Evolutionary conservation across 768 basidiomycete genomes (phyloP).

Genomic region (Mrakia blollopis): DNA sequence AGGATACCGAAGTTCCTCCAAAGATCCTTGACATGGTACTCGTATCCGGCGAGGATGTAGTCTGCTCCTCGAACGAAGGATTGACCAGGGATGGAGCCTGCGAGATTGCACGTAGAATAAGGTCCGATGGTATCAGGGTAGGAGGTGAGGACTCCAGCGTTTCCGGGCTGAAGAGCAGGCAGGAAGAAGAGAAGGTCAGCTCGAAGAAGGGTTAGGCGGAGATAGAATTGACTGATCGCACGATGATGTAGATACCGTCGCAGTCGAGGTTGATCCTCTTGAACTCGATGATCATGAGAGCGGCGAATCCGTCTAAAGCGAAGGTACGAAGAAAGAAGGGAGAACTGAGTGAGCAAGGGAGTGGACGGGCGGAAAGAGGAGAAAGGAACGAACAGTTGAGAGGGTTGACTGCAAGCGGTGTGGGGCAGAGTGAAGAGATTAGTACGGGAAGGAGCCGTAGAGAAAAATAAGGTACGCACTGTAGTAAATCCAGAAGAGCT

Average conservation of each 20-base stretch:
- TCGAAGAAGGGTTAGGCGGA: too few species aligned
- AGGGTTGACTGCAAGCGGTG: slow-evolving; percentile 28
- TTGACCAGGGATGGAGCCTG: slow-evolving; percentile 34
- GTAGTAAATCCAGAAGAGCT: slow-evolving; percentile 30
- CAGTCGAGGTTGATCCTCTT: slow-evolving; percentile 33
- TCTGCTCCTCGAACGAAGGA: background rate
- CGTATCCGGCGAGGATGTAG: slow-evolving; percentile 30
- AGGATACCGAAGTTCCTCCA: slow-evolving; percentile 43
- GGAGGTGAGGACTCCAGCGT: slow-evolving; percentile 15
- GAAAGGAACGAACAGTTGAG: slow-evolving; percentile 31
- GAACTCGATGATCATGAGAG: slow-evolving; percentile 39
- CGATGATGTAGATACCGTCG: slow-evolving; percentile 31
- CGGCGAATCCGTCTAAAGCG: slow-evolving; percentile 35
- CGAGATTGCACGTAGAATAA: slow-evolving; percentile 38
- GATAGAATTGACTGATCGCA: background rate
- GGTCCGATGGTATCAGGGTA: slow-evolving; percentile 29
- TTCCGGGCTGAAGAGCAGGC: background rate
- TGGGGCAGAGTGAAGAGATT: too few species aligned
- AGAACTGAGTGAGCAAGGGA: too few species aligned
- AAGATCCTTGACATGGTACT: slow-evolving; percentile 32
- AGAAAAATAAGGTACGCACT: background rate
- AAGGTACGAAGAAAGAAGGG: too few species aligned
- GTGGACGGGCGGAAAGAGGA: too few species aligned
- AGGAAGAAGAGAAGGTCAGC: background rate
- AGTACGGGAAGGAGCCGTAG: too few species aligned